phyloP scores from a whole-genome alignment of 148 eudicot species.

The Nepenthes mirabilis region DNA sequence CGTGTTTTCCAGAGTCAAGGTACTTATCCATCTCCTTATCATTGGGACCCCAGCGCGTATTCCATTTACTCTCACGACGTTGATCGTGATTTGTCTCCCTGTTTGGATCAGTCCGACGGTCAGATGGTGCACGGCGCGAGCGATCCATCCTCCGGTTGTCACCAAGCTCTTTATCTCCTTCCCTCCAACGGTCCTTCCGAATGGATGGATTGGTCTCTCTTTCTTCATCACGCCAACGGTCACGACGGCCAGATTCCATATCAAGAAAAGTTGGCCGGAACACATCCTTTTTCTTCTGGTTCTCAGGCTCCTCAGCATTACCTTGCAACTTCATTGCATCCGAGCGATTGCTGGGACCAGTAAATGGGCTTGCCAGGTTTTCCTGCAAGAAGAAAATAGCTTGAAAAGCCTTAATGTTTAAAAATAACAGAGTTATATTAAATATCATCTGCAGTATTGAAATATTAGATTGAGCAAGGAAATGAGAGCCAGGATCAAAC shows the following conservation, averaged over 20 bases:
- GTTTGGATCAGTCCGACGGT: conserved; percentile 54
- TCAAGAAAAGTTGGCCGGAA: conserved; percentile 79
- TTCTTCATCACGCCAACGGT: conserved; percentile 96
- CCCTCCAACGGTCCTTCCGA: conserved; percentile 85
- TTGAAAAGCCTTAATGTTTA: neutral
- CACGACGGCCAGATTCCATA: conserved; percentile 68
- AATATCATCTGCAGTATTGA: neutral
- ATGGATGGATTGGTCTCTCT: conserved; percentile 66
- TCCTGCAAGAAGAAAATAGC: conserved; percentile 35
- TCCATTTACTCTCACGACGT: conserved; percentile 87
- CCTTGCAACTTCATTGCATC: conserved; percentile 35
- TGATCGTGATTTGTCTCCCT: conserved; percentile 55
- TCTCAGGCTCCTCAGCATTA: conserved; percentile 31
- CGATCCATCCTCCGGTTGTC: conserved; percentile 53
- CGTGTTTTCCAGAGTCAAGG: conserved; percentile 42
- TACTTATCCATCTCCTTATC: conserved; percentile 63
- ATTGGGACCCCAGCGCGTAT: conserved; percentile 82
- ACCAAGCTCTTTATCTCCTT: conserved; percentile 55
- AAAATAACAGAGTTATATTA: neutral
- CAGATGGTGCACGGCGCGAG: conserved; percentile 51
- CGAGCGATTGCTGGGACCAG: conserved; percentile 28
- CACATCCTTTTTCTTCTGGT: conserved; percentile 66
- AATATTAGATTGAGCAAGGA: neutral
- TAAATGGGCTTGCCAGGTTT: conserved; percentile 29
- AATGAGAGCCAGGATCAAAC: neutral